These are phyloP conservation scores for Plasmodium fragile DNA, from an alignment of 169 alveolate genomes.

Conservation along the genomic window DNA sequence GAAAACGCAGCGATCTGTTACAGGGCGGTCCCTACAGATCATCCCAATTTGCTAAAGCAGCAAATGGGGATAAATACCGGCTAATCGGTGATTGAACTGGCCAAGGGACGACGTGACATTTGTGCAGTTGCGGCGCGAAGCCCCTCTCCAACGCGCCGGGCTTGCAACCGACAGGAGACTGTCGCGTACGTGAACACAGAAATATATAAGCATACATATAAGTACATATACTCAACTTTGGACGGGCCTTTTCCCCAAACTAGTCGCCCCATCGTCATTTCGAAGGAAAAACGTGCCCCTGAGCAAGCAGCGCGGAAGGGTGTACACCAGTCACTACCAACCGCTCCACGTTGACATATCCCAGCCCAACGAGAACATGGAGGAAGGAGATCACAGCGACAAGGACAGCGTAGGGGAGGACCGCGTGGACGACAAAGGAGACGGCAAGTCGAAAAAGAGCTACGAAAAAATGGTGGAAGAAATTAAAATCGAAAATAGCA, in stretches of 20 bases:
- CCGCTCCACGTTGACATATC: no score
- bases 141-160: neutral
- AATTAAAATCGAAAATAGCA: conserved; percentile 40
- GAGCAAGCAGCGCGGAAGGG: neutral
- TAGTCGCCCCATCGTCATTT: neutral
- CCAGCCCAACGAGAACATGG: neutral
- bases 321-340: neutral
- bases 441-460: neutral
- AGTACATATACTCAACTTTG: neutral
- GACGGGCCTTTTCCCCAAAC: neutral
- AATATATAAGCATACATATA: neutral
- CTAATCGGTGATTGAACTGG: neutral
- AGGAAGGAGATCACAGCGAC: neutral
- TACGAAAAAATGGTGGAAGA: conserved; percentile 53
- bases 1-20: neutral
- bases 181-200: neutral
- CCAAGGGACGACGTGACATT: neutral
- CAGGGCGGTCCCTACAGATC: neutral
- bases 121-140: neutral
- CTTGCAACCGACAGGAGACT: neutral
- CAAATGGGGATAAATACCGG: neutral
- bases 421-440: neutral
- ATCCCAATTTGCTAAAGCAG: neutral
- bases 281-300: neutral
- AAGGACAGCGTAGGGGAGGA: neutral